Base-by-base conservation (phyloP, 2,329 filamentous ascomycete species). In the Fusarium neocosmosporiellum region DNA sequence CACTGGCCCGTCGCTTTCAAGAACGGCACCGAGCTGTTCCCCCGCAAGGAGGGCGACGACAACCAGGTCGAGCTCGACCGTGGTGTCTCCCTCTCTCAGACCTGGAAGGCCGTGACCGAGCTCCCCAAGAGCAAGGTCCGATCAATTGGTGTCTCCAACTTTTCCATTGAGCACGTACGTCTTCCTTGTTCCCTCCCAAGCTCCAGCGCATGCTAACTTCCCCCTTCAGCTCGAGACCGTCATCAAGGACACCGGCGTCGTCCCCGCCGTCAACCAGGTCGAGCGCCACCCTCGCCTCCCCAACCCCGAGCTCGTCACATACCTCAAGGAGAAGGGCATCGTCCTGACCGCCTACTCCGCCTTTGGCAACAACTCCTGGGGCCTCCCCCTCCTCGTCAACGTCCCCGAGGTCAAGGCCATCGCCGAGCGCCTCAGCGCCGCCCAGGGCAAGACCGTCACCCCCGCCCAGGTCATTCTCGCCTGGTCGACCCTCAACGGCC, bases 131-230 rank as follows among this genome's bases (percentile, higher is more conserved):
- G 83, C 73, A 92, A 92, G 81, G 89, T 88, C 72, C 87, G 87
- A 80, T 89, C 91, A 82, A 89, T 93, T 75, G 92, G 91, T 79
- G 91, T 94, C 72, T 93, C 91, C 81, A 94, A 94, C 86, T 94
- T 93, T 78, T 88, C 86, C 78, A 88, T 92, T 79, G 87, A 88
- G 81, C 81, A 84, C 73, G 81, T 81, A 78, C 37, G 80, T 73
- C 34, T 34, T 27, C 22, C 7, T 14, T 20, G 14, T 2, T 2
- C 50, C 31, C 37, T 16, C 20, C n/a, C 20, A 24, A 6, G 13
- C 1, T 46, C 39, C 7, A 31, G 13, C 53, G 20, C n/a, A 73
- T 20, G 50, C 57, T 65, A 39, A 66, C 24, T 57, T 27, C 3
- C 13, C 20, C 18, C 2, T 11, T 27, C n/a, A 80, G 83, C 81